Conservation (phyloP, 805 yeast species). For the Ogataea zsoltii region DNA sequence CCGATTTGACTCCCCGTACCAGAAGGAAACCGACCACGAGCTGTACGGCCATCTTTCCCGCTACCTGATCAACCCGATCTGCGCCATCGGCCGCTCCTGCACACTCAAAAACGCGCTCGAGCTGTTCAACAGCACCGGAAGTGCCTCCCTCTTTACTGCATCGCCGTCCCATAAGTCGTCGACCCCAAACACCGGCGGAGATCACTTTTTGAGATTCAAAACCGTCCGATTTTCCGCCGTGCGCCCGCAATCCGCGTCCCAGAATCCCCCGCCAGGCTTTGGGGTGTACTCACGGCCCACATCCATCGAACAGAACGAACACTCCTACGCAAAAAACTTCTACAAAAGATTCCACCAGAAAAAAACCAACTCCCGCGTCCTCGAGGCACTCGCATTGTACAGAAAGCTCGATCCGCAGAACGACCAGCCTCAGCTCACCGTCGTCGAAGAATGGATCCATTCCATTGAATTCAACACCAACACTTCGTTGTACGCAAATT, state of each 20-base stretch:
- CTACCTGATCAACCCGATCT: conserved; percentile 1
- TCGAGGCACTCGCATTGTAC: conserved; percentile 16
- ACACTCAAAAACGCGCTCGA: not conserved
- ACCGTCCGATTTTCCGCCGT: conserved; percentile 9
- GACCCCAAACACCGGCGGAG: no score
- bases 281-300: not conserved
- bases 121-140: not conserved
- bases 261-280: not conserved
- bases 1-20: conserved; percentile 10
- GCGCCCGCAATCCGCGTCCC: not conserved
- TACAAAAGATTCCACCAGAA: conserved; percentile 14
- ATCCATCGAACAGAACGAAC: not conserved
- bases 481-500: not conserved
- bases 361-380: conserved; percentile 19
- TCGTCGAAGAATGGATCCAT: conserved; percentile 17
- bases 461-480: conserved; percentile 17
- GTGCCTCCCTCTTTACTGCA: no score
- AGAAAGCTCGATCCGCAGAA: conserved; percentile 10
- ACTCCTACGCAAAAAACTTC: conserved; percentile 19
- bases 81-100: not conserved
- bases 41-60: not conserved
- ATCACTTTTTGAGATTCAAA: conserved; percentile 7
- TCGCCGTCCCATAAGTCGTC: no score
- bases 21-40: not conserved
- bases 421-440: not conserved